phyloP scores from a whole-genome alignment of 108 stramenopile species.

The Hondaea fermentalgiana region DNA sequence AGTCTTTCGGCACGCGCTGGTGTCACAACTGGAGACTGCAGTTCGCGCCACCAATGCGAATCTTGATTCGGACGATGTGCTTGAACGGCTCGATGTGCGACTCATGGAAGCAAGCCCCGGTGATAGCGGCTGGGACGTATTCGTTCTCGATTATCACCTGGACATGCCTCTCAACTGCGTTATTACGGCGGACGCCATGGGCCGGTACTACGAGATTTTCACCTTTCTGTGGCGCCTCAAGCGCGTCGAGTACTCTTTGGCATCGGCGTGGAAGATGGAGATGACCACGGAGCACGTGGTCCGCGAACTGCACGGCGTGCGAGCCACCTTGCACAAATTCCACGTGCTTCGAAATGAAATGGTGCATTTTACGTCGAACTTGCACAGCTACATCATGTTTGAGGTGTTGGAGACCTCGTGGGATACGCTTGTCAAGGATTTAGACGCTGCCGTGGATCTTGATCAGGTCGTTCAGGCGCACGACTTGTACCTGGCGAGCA shows the following conservation, averaged over 20 bases:
- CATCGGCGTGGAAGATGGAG: constrained; percentile 80
- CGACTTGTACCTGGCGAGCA: constrained; percentile 70
- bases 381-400: constrained; percentile 93
- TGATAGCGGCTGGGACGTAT: constrained; percentile 76
- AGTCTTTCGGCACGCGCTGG: constrained; percentile 68
- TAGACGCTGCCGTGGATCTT: constrained; percentile 63
- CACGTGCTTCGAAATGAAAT: constrained; percentile 80
- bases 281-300: constrained; percentile 76
- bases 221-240: constrained; percentile 79
- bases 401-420: constrained; percentile 93
- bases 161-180: constrained; percentile 74
- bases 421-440: constrained; percentile 56
- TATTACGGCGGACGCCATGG: constrained; percentile 59
- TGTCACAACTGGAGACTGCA: constrained; percentile 66
- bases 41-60: constrained; percentile 76
- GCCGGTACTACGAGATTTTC: constrained; percentile 72
- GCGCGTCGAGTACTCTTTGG: constrained; percentile 80
- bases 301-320: constrained; percentile 49
- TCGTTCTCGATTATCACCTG: constrained; percentile 77
- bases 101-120: constrained; percentile 51
- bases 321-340: constrained; percentile 60
- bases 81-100: constrained; percentile 65
- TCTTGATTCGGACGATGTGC: constrained; percentile 56
- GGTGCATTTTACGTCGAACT: constrained; percentile 85
- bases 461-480: constrained; percentile 84